phyloP scores from a whole-genome alignment of 768 basidiomycete species.

The Boletus tylopilopsis region DNA sequence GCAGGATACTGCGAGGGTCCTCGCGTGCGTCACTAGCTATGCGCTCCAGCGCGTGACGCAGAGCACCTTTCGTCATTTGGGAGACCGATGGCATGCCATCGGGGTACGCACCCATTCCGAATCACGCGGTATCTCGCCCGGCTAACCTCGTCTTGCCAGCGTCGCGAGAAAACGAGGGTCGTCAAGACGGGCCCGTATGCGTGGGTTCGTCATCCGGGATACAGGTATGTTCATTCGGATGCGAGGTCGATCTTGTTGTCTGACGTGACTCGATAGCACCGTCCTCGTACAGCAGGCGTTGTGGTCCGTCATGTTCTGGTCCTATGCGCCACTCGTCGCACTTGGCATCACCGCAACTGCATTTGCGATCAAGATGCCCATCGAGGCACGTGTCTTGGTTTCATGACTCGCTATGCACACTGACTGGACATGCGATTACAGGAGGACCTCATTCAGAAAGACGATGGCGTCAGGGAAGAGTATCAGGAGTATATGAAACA shows the following conservation, averaged over 20 bases:
- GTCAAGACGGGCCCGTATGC: too few species aligned
- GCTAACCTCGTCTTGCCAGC: too few species aligned
- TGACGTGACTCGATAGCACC: too few species aligned
- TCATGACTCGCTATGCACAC: not conserved
- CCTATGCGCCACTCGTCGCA: slow-evolving; percentile 24
- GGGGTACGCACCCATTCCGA: slow-evolving; percentile 13
- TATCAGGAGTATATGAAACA: slow-evolving; percentile 27
- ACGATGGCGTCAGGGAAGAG: slow-evolving; percentile 18
- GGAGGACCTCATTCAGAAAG: slow-evolving; percentile 28
- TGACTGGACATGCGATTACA: not conserved
- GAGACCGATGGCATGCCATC: slow-evolving; percentile 28
- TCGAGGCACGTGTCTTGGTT: slow-evolving; percentile 21
- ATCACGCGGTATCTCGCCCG: too few species aligned
- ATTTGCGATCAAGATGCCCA: slow-evolving; percentile 30
- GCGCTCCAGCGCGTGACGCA: not conserved
- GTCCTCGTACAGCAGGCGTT: not conserved
- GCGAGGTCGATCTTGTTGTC: too few species aligned
- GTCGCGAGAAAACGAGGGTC: too few species aligned
- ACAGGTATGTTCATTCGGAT: too few species aligned
- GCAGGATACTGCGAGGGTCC: slow-evolving; percentile 10
- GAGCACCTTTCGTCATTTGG: slow-evolving; percentile 9
- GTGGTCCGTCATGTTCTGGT: slow-evolving; percentile 31
- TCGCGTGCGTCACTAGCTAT: slow-evolving; percentile 20
- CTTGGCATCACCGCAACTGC: slow-evolving; percentile 15
- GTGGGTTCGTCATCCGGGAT: too few species aligned